Percentiles rank a stretch among this genome's conserved stretches.
Evolutionary conservation across 164 flowering plant genomes (phyloP).

Genomic region (Dillenia suffruticosa): DNA sequence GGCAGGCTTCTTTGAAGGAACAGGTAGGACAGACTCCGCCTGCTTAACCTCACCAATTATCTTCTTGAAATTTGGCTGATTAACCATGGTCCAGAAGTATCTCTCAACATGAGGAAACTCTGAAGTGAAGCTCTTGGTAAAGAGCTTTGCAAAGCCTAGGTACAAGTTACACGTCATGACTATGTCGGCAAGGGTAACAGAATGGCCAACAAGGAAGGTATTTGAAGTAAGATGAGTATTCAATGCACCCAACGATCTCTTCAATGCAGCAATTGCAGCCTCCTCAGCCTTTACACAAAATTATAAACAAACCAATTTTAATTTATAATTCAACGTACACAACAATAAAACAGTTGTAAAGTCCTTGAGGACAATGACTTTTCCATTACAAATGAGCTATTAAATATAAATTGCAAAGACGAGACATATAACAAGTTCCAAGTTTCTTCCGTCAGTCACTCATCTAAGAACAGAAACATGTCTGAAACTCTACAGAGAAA

Average conservation of each 20-base stretch:
- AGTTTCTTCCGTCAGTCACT: no score
- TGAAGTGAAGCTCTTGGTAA: conserved; percentile 77
- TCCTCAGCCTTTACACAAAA: conserved; percentile 54
- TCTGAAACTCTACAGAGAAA: no score
- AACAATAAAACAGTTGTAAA: no score
- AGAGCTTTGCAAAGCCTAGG: conserved; percentile 38
- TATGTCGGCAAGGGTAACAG: conserved; percentile 58
- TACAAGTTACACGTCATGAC: conserved; percentile 61
- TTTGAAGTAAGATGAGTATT: conserved; percentile 68
- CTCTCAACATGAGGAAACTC: conserved; percentile 95
- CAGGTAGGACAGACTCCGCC: conserved; percentile 58
- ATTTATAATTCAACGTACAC: background rate
- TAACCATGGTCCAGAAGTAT: conserved; percentile 95
- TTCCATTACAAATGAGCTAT: no score
- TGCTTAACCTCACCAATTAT: conserved; percentile 80
- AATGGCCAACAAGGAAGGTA: conserved; percentile 60
- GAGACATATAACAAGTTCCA: no score
- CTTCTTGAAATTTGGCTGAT: conserved; percentile 77
- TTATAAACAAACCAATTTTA: background rate
- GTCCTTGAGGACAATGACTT: no score
- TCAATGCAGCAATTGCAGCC: conserved; percentile 54
- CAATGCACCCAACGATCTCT: conserved; percentile 73
- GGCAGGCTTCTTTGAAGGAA: conserved; percentile 47
- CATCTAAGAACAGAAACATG: no score
- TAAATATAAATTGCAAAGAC: no score